phyloP scores from a whole-genome alignment of 2,329 filamentous ascomycete genomes.

The Orbilia quercus region DNA sequence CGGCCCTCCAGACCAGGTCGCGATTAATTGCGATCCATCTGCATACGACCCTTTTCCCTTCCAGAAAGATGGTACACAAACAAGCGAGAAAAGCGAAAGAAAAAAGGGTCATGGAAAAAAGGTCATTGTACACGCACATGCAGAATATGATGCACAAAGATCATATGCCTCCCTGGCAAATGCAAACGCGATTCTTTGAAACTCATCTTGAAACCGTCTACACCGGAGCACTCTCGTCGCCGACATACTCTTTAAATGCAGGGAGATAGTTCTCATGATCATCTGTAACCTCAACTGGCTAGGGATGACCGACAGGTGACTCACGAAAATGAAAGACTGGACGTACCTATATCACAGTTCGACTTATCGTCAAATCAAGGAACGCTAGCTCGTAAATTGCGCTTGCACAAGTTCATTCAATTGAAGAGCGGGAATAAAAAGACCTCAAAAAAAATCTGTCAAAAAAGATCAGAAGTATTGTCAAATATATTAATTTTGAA shows the following conservation, averaged over 20 bases:
- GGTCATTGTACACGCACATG: slow-evolving; percentile 19
- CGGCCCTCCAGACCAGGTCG: slow-evolving; percentile 11
- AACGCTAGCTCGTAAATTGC: slow-evolving; percentile 3
- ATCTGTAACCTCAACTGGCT: slow-evolving; percentile 19
- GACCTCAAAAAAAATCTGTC: slow-evolving; percentile 31
- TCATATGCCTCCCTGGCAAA: neutral
- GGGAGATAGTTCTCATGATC: slow-evolving; percentile 45
- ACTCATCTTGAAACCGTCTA: slow-evolving; percentile 35
- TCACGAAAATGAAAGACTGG: slow-evolving; percentile 25
- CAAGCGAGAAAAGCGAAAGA: too few species aligned
- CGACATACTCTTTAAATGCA: slow-evolving; percentile 20
- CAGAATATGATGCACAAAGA: too few species aligned
- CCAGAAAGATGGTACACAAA: neutral
- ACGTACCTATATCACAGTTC: slow-evolving; percentile 4
- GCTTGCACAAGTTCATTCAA: too few species aligned
- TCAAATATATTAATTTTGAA: too few species aligned
- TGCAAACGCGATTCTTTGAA: slow-evolving; percentile 12
- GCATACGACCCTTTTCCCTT: slow-evolving; percentile 3
- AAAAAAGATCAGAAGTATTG: too few species aligned
- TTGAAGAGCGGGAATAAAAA: slow-evolving; percentile 1
- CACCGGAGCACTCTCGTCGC: neutral
- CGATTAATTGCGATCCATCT: slow-evolving; percentile 25
- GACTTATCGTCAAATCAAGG: slow-evolving; percentile 12
- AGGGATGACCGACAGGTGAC: slow-evolving; percentile 25
- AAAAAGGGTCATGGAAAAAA: neutral